Conservation (phyloP, 176 grass and related monocot genomes). For the Panicum miliaceum region DNA sequence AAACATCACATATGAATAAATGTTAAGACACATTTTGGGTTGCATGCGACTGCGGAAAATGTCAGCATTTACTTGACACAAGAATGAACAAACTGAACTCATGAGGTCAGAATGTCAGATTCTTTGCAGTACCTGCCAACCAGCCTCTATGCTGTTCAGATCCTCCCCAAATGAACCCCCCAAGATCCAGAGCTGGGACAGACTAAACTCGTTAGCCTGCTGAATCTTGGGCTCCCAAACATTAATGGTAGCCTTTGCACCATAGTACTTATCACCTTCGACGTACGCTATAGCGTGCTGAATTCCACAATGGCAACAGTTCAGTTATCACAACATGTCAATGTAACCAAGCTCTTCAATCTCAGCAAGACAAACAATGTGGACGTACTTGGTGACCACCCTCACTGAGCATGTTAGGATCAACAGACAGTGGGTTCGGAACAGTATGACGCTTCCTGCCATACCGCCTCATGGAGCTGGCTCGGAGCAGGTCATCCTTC, state of each 20-base stretch:
- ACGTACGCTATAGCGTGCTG: slow-evolving; percentile 71
- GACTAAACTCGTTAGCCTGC: slow-evolving; percentile 75
- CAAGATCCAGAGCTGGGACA: slow-evolving; percentile 80
- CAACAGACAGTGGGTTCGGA: slow-evolving; percentile 47
- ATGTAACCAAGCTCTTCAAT: background rate
- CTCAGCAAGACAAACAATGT: background rate
- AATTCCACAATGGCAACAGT: slow-evolving; percentile 17
- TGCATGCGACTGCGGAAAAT: background rate
- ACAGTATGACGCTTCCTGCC: slow-evolving; percentile 47
- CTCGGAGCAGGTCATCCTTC: slow-evolving; percentile 59
- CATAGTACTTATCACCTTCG: slow-evolving; percentile 74
- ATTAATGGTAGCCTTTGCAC: slow-evolving; percentile 82
- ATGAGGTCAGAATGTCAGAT: slow-evolving; percentile 23
- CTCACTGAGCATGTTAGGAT: slow-evolving; percentile 61
- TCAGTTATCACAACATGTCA: slow-evolving; percentile 15
- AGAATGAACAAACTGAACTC: background rate
- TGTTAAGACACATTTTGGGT: background rate
- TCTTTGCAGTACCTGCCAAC: slow-evolving; percentile 66
- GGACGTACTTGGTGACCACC: slow-evolving; percentile 59
- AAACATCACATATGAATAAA: slow-evolving; percentile 40
- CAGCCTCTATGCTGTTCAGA: slow-evolving; percentile 87
- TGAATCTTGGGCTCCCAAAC: slow-evolving; percentile 85
- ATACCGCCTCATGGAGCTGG: slow-evolving; percentile 60
- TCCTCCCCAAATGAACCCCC: slow-evolving; percentile 69
- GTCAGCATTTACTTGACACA: background rate